Evolutionary conservation across 495 filamentous ascomycete species (phyloP), one percentile per base, ranked within the genome.

Genomic region (Tricharina praecox): DNA sequence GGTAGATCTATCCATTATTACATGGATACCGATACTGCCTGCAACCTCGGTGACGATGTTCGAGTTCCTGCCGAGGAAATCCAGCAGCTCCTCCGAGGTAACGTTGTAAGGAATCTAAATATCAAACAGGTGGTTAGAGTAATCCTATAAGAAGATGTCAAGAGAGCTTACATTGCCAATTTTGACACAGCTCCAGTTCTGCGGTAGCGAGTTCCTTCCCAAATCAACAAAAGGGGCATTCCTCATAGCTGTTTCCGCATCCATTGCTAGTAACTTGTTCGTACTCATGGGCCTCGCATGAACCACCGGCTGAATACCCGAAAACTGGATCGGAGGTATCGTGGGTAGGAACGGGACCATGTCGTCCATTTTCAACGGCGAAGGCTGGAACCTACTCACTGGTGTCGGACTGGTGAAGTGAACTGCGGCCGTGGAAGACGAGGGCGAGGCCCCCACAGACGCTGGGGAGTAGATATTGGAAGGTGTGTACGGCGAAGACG

Each of bases 1-100:
- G 13, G 58, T 60, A 50, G 58, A 60, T 39, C 58, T 56, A 48
- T 61, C 58, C 58, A 61, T 61, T 37, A 61, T 61, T 24, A 61
- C 57, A 24, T 61, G 58, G 30, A 61, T 52, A n/a, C 57, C 58
- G 26, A 61, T 43, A 23, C 56, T 59, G 3, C 58, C 58, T 15
- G 52, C 34, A 34, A 43, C 51, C 21, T 61, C 58, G 3, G 57
- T 57, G 24, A 61, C 58, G 42, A 61, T 56, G 47, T 61, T 61
- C 10, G 58, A 53, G 34, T 61, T 61, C 50, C 55, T 60, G 7
- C 58, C 58, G 24, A 61, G 50, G 30, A 61, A 61, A 25, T 61
- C 58, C 20, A 51, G 50, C 23, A 61, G 28, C 19, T 61, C 57
- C 42, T 49, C 42, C 20, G 53, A 53, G 3, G 58, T 61, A 23